Conservation (phyloP, 164 flowering plant genomes). For the Hamamelis virginiana region DNA sequence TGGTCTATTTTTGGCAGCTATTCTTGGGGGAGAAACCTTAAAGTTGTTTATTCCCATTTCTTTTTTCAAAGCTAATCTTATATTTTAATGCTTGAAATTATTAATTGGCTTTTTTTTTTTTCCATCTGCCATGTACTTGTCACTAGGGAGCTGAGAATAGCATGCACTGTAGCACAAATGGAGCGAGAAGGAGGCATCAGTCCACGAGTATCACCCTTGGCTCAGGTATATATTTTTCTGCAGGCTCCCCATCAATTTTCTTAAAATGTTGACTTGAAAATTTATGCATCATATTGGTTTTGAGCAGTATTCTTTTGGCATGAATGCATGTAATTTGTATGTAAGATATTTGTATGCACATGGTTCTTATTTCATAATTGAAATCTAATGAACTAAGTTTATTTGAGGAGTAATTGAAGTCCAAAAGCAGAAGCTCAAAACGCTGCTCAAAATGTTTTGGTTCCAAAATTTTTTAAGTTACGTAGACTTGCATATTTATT, state of each 20-base stretch:
- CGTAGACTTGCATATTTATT: too few species aligned
- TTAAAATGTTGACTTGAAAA: neutral
- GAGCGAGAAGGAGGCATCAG: constrained; percentile 99
- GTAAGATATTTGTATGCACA: too few species aligned
- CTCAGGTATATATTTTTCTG: constrained; percentile 54
- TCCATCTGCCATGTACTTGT: constrained; percentile 11
- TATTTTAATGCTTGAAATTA: constrained; percentile 1
- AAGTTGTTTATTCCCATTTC: constrained; percentile 40
- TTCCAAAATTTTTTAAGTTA: too few species aligned
- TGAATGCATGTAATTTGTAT: too few species aligned
- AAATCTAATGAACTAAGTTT: too few species aligned
- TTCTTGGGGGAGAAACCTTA: constrained; percentile 96
- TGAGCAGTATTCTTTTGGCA: too few species aligned
- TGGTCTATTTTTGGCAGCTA: constrained; percentile 93
- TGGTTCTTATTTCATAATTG: too few species aligned
- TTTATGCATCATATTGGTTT: too few species aligned
- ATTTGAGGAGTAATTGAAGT: too few species aligned
- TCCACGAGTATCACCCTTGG: constrained; percentile 91
- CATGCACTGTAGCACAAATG: constrained; percentile 94
- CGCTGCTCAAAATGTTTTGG: too few species aligned
- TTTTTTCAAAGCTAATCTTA: neutral
- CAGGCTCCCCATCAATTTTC: neutral
- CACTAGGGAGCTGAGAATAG: constrained; percentile 80
- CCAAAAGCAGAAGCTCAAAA: too few species aligned
- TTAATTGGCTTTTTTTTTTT: constrained; percentile 1